Evolutionary conservation across 129 eudicot species (phyloP).

Genomic region (Heracleum sosnowskyi): DNA sequence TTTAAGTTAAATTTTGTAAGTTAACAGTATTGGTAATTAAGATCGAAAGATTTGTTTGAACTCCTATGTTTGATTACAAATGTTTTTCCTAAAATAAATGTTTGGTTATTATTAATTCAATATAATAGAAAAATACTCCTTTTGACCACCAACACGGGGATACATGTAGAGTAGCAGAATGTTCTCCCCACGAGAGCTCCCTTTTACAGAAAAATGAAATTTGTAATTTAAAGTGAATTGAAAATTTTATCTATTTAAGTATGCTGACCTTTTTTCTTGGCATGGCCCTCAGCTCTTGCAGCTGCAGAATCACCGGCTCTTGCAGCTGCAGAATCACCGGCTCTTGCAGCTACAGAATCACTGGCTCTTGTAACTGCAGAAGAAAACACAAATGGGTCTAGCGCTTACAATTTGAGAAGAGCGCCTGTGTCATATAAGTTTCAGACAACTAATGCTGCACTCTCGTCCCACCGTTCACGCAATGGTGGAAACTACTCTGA

Average conservation of each 20-base stretch:
- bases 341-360: background rate
- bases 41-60: background rate
- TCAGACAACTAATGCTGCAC: constrained; percentile 32
- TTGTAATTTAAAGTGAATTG: background rate
- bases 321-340: background rate
- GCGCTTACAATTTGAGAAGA: constrained; percentile 56
- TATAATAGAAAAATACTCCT: background rate
- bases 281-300: background rate
- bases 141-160: background rate
- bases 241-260: background rate
- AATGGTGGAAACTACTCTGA: constrained; percentile 64
- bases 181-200: background rate
- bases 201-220: too few species aligned
- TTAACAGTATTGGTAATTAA: background rate
- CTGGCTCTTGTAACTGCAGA: constrained; percentile 51
- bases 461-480: constrained; percentile 46
- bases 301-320: background rate
- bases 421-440: constrained; percentile 40
- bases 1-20: background rate
- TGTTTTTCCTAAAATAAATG: too few species aligned
- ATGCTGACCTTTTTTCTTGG: background rate
- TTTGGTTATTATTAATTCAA: background rate
- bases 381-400: constrained; percentile 54
- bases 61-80: background rate
- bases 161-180: background rate